Evolutionary conservation across 140 eudicot species (phyloP), one percentile per base, ranked within the genome.

Genomic region (Flaveria floridana): DNA sequence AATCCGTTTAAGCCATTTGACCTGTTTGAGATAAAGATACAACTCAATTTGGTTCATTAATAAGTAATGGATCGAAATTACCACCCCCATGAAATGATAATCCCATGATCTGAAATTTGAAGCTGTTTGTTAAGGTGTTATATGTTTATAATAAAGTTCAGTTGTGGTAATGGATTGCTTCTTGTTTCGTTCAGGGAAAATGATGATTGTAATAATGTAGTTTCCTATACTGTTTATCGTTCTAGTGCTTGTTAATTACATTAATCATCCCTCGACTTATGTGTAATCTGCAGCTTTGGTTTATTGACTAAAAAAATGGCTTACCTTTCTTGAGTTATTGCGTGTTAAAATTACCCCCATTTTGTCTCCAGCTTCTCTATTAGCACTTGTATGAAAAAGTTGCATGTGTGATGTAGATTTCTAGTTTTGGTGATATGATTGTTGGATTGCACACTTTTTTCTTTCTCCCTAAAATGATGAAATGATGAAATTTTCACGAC

Each of bases 161-260:
- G 4, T 48, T 69, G 13, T 23, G 20, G 25, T 20, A 69, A 15
- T 23, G 13, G 44, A 18, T 48, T 25, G 42, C 44, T 47, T 69
- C 44, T 21, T 26, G 28, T 50, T 44, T 70, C 13, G 16, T 70
- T 10, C 8, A 23, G 64, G 48, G 46, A 25, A 69, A 70, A 52
- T 52, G 59, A 7, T 51, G 25, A 11, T 30, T 71, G 28, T 30
- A 52, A 53, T 70, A 51, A 26, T 34, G 7, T 34, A 34, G 41
- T 25, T 25, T 26, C 52, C 9, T 3, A 15, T 70, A 62, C 61
- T 70, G 44, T 70, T 70, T 14, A 26, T 23, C 14, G 2, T 70
- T 70, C 47, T 7, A 50, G 8, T 70, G 63, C 71, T 66, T 41
- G 28, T 66, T 66, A 19, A 7, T 18, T 55, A 19, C 26, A 55